phyloP scores from a whole-genome alignment of 225 moss, liverwort and hornwort species.

The Takakia lepidozioides region DNA sequence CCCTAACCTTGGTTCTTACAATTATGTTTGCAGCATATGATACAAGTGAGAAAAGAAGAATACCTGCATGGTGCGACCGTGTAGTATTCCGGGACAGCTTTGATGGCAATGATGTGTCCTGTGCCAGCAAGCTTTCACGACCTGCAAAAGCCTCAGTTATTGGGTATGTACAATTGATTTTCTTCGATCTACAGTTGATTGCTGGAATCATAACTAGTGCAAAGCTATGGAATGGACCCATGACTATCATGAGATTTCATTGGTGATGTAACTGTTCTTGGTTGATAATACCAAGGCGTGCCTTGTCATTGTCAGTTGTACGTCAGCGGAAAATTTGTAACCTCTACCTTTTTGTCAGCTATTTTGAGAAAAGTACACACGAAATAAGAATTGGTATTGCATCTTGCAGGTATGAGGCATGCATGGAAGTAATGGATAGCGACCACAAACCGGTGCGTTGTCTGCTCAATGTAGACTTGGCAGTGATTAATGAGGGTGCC shows the following conservation, averaged over 20 bases:
- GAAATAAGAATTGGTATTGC: too few species aligned
- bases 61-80: slow-evolving; percentile 96
- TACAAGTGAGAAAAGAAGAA: slow-evolving; percentile 90
- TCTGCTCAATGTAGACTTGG: slow-evolving; percentile 71
- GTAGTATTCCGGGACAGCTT: slow-evolving; percentile 96
- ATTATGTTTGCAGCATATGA: slow-evolving; percentile 73
- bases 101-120: slow-evolving; percentile 33
- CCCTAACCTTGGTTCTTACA: too few species aligned
- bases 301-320: too few species aligned
- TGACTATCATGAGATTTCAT: too few species aligned
- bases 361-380: too few species aligned
- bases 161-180: slow-evolving; percentile 53
- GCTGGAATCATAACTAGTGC: too few species aligned
- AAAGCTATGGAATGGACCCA: too few species aligned
- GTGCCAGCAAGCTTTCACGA: slow-evolving; percentile 45
- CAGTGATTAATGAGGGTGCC: slow-evolving; percentile 81
- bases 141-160: slow-evolving; percentile 71
- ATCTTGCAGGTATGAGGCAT: slow-evolving; percentile 83
- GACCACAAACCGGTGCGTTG: slow-evolving; percentile 97
- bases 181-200: too few species aligned
- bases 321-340: too few species aligned
- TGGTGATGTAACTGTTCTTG: too few species aligned
- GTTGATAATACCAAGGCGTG: too few species aligned
- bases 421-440: slow-evolving; percentile 82
- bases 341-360: too few species aligned